These are phyloP conservation scores for Beauveria scarabaeidicola DNA, from an alignment of 2,329 filamentous ascomycete genomes.

Conservation along the genomic window DNA sequence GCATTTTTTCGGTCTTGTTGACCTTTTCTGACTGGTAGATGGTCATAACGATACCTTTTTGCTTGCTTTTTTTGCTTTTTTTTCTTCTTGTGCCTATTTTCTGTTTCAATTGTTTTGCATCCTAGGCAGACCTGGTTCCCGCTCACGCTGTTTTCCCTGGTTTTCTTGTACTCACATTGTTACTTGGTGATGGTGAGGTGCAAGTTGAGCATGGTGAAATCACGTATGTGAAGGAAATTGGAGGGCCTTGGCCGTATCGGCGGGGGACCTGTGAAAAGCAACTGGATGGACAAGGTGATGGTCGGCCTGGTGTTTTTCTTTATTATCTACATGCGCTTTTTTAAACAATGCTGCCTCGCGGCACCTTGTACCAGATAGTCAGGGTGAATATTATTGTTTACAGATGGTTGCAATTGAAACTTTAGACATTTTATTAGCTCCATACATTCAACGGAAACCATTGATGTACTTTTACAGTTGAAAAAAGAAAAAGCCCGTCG, in stretches of 20 bases:
- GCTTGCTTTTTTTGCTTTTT: not conserved
- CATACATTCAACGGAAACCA: too few relatives aligned
- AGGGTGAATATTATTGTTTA: not conserved
- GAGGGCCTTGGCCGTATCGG: not conserved
- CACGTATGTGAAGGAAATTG: not conserved
- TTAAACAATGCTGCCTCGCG: slow-evolving; percentile 40
- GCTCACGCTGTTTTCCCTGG: not conserved
- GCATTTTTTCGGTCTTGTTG: not conserved
- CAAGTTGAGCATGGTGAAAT: not conserved
- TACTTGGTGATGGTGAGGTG: not conserved
- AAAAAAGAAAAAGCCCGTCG: not conserved
- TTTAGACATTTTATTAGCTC: too few relatives aligned
- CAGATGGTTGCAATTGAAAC: too few relatives aligned
- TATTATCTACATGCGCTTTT: slow-evolving; percentile 9
- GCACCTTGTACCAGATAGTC: slow-evolving; percentile 27
- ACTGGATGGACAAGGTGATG: not conserved
- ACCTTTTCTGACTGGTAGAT: not conserved
- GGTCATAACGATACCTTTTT: slow-evolving; percentile 7
- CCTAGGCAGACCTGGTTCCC: not conserved
- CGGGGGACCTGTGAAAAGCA: not conserved
- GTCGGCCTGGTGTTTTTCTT: slow-evolving; percentile 5
- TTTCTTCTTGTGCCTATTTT: slow-evolving; percentile 6
- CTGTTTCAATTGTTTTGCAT: slow-evolving; percentile 8
- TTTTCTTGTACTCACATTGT: not conserved
- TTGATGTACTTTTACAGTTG: too few relatives aligned